Evolutionary conservation across 441 rosid species (phyloP).

Genomic region (Pelargonium australe): DNA sequence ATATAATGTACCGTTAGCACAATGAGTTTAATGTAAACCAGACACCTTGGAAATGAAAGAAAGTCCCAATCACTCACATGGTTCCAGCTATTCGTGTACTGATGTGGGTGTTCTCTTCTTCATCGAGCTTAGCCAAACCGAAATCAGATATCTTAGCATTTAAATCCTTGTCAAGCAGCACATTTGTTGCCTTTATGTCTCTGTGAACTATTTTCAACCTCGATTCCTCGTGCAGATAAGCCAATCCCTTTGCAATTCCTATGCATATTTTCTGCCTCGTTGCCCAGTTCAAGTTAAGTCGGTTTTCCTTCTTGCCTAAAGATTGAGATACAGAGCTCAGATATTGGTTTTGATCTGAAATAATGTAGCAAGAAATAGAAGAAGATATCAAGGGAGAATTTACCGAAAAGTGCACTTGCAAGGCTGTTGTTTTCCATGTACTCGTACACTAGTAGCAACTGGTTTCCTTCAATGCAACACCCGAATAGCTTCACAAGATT

Average conservation of each 20-base stretch:
- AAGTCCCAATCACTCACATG: constrained; percentile 21
- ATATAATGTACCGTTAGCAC: not conserved
- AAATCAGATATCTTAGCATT: constrained; percentile 39
- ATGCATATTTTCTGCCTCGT: constrained; percentile 35
- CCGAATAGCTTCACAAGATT: constrained; percentile 85
- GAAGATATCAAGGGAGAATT: not conserved
- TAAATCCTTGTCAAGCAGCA: constrained; percentile 36
- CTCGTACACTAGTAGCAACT: constrained; percentile 57
- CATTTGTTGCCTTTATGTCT: constrained; percentile 46
- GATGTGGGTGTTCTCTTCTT: constrained; percentile 16
- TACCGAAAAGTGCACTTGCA: constrained; percentile 77
- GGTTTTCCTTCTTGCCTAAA: constrained; percentile 9
- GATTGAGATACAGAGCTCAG: not conserved
- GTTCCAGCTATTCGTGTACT: constrained; percentile 49
- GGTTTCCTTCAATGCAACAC: constrained; percentile 77
- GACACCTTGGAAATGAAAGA: not conserved
- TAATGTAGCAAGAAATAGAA: too few species aligned
- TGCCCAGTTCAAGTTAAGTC: constrained; percentile 34
- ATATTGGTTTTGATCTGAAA: not conserved
- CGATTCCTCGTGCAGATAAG: constrained; percentile 48
- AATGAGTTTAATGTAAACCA: not conserved
- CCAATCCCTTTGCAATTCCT: constrained; percentile 44
- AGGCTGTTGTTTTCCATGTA: constrained; percentile 72
- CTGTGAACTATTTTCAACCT: constrained; percentile 49
- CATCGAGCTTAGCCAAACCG: constrained; percentile 6